phyloP scores from a whole-genome alignment of 1,284 basidiomycete species.

The Pseudozyma flocculosa region DNA sequence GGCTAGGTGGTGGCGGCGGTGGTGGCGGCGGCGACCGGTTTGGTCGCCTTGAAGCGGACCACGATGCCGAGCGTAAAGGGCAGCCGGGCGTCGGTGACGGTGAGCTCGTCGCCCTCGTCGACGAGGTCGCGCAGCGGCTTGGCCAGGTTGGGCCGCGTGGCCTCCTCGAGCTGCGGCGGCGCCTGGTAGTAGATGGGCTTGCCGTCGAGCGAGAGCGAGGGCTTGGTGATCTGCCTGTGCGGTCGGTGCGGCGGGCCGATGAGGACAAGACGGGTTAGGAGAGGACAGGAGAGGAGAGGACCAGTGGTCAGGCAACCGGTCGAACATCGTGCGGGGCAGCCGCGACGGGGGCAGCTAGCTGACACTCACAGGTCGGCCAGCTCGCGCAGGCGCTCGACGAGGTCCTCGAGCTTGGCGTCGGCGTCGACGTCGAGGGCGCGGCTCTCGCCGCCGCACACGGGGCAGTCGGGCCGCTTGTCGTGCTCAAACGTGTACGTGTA shows the following conservation, averaged over 20 bases:
- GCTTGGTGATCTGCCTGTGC: constrained; percentile 43
- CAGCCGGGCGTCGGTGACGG: constrained; percentile 81
- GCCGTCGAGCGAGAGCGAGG: constrained; percentile 59
- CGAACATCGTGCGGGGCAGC: background rate
- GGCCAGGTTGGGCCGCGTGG: constrained; percentile 82
- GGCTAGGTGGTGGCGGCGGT: no score
- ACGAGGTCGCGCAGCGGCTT: constrained; percentile 82
- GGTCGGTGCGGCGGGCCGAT: background rate
- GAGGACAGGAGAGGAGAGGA: no score
- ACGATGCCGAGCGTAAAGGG: constrained; percentile 66
- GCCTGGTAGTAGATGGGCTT: constrained; percentile 83
- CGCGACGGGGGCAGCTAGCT: no score
- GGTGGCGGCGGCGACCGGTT: no score
- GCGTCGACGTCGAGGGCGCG: constrained; percentile 15
- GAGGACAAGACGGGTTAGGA: constrained; percentile 40
- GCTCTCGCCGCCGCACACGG: constrained; percentile 88
- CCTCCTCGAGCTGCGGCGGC: constrained; percentile 81
- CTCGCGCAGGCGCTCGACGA: constrained; percentile 45
- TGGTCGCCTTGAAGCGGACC: constrained; percentile 12
- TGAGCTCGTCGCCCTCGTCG: constrained; percentile 71
- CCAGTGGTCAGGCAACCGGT: background rate
- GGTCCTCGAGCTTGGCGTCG: constrained; percentile 20
- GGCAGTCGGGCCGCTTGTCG: constrained; percentile 87
- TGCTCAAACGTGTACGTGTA: constrained; percentile 98
- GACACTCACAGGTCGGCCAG: constrained; percentile 46